Base-by-base conservation (phyloP, 2,329 filamentous ascomycete species). In the Sporothrix dimorphospora region DNA sequence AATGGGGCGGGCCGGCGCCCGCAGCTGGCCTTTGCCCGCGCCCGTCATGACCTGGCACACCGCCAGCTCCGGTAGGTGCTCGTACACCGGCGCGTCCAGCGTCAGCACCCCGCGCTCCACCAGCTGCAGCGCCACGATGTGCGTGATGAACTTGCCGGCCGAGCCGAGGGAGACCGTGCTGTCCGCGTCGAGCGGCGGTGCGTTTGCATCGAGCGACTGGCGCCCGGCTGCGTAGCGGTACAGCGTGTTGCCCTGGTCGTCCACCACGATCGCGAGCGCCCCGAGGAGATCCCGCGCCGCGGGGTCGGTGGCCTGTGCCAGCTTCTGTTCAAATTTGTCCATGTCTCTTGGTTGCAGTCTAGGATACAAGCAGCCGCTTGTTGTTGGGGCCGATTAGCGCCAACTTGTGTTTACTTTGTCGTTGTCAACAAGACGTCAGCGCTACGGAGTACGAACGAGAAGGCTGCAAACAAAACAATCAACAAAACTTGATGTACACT, bases 61-160 rank as follows among this genome's bases (percentile, higher is more conserved):
- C 7, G 14, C 9, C 27, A 59, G 55, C 30, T 59, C 55, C 1
- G 55, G 55, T 16, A 59, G 27, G 16, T n/a, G 27, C 14, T 59
- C 27, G 30, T 34, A 11, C 24, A 59, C 55, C 2, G 55, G 27
- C 14, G 27, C 55, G 16, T 59, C 55, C 14, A 59, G 9, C 9
- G 12, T 14, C 30, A 59, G 34, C 11, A 59, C 7, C 24, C 55
- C 27, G 3, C 55, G 27, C 55, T 59, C 55, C 24, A 59, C 55
- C 5, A 59, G 55, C 55, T 59, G 55, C 30, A 59, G 16, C 7
- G 57, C 57, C 34, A 30, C 57, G 40, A 61, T 61, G 30, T 61
- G 57, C 12, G 57, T 61, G 21, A 61, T 38, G 9, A 61, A 12
- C 6, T 59, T 59, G 55, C 55, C 55, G 16, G 55, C 55, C 27